Base-by-base conservation (phyloP, 2,329 filamentous ascomycete species). In the Neospermospora avenae region DNA sequence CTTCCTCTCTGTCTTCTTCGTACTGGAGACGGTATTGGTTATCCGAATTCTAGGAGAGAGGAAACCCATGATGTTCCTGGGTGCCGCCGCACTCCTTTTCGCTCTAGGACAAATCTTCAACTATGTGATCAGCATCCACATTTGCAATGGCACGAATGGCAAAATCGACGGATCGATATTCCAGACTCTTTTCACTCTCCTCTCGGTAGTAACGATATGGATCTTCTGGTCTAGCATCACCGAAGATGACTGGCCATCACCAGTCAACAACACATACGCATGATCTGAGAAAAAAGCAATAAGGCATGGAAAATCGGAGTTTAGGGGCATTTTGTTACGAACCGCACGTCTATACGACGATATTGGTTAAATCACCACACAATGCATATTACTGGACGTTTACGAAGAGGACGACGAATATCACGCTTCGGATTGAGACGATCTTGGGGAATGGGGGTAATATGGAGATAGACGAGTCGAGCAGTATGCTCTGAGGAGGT, bases 201-300 rank as follows among this genome's bases (percentile, higher is more conserved):
- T 93, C 13, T 82, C 93, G 0, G 91, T 99, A 4, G 81, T 91
- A 18, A 85, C 85, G 76, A 78, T 97, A 65, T 99, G 95, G 93
- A 76, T 90, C 59, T 99, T 99, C 80, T 99, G 95, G 95, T 96
- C 92, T 49, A 97, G 92, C 77, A 99, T 99, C 70, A 99, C 95
- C 16, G 95, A 99, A 77, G 95, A 99, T 71, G 93, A 97, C 78
- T 99, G 95, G 95, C 91, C 93, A 18, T 82, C 83, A 75, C 77
- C 80, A 35, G 75, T 68, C 34, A 59, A 64, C 18, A 68, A 61
- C 55, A 69, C 67, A 20, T 72, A 72, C 57, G 57, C 71, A 62
- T 72, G 63, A 72, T 46, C 22, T 39, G 22, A 31, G n/a, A 57
- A 55, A 59, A 62, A 57, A 24, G 54, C 31, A 20, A 16, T 34